Evolutionary conservation across 345 rosid genomes (phyloP).

Genomic region (Ceriops decandra): DNA sequence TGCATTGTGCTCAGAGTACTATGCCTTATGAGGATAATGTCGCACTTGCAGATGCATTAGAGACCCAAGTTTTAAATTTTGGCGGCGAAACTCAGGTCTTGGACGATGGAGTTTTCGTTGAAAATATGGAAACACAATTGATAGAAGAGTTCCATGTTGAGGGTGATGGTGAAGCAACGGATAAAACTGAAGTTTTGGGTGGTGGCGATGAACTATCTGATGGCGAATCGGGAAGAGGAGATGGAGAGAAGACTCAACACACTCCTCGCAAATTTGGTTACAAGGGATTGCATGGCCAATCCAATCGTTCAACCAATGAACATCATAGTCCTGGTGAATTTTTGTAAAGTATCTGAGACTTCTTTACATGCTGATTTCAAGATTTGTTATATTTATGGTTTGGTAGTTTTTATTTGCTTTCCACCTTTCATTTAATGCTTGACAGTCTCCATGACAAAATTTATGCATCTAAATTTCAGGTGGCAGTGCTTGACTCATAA

Average conservation of each 20-base stretch:
- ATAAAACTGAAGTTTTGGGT: constrained; percentile 45
- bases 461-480: neutral
- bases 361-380: neutral
- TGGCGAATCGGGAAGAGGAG: constrained; percentile 28
- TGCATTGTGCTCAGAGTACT: neutral
- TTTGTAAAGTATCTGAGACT: constrained; percentile 4
- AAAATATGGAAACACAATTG: constrained; percentile 21
- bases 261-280: constrained; percentile 16
- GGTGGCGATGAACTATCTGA: constrained; percentile 33
- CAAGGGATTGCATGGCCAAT: constrained; percentile 17
- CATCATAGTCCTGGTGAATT: constrained; percentile 38
- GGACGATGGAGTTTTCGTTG: constrained; percentile 21
- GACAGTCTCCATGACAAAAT: neutral
- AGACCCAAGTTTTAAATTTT: constrained; percentile 34
- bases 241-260: constrained; percentile 20
- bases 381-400: neutral
- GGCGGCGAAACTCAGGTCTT: constrained; percentile 22
- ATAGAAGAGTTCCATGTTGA: constrained; percentile 22
- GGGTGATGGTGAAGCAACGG: constrained; percentile 48
- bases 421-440: neutral
- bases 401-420: neutral
- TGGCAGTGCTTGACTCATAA: neutral
- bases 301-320: constrained; percentile 21
- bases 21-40: constrained; percentile 24
- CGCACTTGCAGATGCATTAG: constrained; percentile 27